Conservation (phyloP, 148 eudicot genomes). For the Diospyros kaki region DNA sequence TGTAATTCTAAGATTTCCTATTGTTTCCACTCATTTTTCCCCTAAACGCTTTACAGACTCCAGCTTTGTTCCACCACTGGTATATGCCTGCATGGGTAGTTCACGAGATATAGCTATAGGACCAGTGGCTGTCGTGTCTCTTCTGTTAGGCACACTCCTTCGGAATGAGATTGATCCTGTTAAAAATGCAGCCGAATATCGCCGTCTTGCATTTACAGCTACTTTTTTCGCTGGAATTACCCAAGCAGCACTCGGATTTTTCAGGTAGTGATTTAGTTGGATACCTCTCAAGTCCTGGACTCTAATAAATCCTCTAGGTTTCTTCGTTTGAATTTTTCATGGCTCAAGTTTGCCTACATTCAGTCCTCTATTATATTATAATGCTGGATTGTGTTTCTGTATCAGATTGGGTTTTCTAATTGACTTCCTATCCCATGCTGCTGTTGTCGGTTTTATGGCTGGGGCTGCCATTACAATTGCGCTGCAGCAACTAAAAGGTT, state of each 20-base stretch:
- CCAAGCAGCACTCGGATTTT: constrained; percentile 53
- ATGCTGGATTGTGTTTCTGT: constrained; percentile 7
- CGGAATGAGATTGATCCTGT: constrained; percentile 54
- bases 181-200: constrained; percentile 38
- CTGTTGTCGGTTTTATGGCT: constrained; percentile 78
- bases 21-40: neutral
- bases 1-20: neutral
- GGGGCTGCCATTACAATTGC: constrained; percentile 80
- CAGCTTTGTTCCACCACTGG: constrained; percentile 69
- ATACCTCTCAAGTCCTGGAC: neutral
- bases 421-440: constrained; percentile 67
- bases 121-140: constrained; percentile 77
- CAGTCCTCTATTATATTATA: neutral
- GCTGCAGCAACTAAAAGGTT: constrained; percentile 73
- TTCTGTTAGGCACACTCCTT: constrained; percentile 52
- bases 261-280: constrained; percentile 29
- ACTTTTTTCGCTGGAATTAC: constrained; percentile 72
- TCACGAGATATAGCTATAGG: constrained; percentile 89
- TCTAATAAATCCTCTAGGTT: neutral
- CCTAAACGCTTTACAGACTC: constrained; percentile 36
- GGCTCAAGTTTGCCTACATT: neutral
- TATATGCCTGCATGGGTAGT: constrained; percentile 78
- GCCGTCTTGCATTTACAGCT: constrained; percentile 62
- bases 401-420: constrained; percentile 51
- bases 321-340: neutral